phyloP scores from a whole-genome alignment of 1,139 yeast species.

The Blastobotrys indianensis region DNA sequence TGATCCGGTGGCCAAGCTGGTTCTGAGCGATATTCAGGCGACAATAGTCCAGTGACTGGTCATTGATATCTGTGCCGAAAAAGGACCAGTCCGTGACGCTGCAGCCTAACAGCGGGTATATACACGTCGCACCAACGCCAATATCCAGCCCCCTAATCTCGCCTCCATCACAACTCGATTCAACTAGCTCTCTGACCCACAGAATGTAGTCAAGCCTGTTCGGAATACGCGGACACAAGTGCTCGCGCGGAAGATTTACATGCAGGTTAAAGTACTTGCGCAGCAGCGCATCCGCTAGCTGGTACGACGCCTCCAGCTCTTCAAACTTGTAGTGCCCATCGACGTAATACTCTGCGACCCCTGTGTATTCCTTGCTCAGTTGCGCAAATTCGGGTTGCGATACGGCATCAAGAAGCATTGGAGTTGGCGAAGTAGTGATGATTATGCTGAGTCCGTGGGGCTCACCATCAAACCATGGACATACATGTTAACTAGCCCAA shows the following conservation, averaged over 20 bases:
- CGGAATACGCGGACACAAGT: constrained; percentile 26
- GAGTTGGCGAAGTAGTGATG: no score
- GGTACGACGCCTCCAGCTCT: constrained; percentile 16
- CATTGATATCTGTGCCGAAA: constrained; percentile 38
- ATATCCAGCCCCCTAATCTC: constrained; percentile 18
- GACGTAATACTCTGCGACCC: constrained; percentile 6
- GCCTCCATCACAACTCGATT: constrained; percentile 1
- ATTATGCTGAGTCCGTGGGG: neutral
- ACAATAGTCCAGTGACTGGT: constrained; percentile 29
- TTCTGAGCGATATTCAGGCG: constrained; percentile 24
- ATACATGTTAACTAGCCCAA: no score
- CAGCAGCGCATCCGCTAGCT: constrained; percentile 19
- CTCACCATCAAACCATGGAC: neutral
- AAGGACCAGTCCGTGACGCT: constrained; percentile 23
- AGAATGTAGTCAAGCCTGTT: constrained; percentile 26
- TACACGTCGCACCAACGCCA: constrained; percentile 42
- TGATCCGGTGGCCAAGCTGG: constrained; percentile 11
- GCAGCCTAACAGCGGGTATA: constrained; percentile 37
- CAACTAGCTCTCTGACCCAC: constrained; percentile 21
- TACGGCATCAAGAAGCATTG: constrained; percentile 5
- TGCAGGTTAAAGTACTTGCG: constrained; percentile 19
- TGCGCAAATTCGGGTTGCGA: constrained; percentile 13
- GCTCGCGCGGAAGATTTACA: constrained; percentile 17
- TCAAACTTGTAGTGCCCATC: constrained; percentile 10
- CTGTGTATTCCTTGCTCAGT: constrained; percentile 8